Conservation (phyloP, 2,329 filamentous ascomycete species). For the Hypoxylon sp. region DNA sequence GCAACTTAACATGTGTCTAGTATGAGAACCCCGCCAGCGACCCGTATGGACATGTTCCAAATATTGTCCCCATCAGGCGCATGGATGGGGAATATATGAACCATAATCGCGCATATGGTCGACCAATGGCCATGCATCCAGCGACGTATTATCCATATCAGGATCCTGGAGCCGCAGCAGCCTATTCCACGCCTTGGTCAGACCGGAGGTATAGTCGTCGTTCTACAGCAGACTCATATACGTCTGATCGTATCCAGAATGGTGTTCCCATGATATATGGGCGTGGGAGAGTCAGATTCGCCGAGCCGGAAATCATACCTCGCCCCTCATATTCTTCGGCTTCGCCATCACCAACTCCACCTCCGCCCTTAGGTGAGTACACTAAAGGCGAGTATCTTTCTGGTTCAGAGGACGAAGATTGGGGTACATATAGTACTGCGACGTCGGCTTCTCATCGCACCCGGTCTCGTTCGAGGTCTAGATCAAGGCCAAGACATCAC, state of each 20-base stretch:
- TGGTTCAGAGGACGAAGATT: conserved; percentile 4
- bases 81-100: not conserved
- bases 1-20: conserved; percentile 12
- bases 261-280: conserved; percentile 1
- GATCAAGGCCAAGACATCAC: conserved; percentile 9
- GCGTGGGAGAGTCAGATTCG: conserved; percentile 26
- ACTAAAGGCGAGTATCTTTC: not conserved
- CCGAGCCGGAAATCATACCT: conserved; percentile 8
- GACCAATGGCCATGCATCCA: conserved; percentile 1
- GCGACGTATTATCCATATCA: conserved; percentile 6
- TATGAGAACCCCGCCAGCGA: conserved; percentile 16
- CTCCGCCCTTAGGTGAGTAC: not conserved
- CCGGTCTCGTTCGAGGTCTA: conserved; percentile 21
- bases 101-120: conserved; percentile 11
- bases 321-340: conserved; percentile 3
- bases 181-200: not conserved
- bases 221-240: conserved; percentile 21
- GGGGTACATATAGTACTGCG: not conserved
- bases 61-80: not conserved
- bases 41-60: conserved; percentile 5
- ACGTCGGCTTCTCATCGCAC: conserved; percentile 8
- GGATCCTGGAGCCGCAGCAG: not conserved
- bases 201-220: conserved; percentile 8
- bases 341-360: conserved; percentile 5
- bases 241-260: conserved; percentile 14